These are phyloP conservation scores for Alternaria novae-zelandiae DNA, from an alignment of 2,329 filamentous ascomycete species.

Conservation along the genomic window DNA sequence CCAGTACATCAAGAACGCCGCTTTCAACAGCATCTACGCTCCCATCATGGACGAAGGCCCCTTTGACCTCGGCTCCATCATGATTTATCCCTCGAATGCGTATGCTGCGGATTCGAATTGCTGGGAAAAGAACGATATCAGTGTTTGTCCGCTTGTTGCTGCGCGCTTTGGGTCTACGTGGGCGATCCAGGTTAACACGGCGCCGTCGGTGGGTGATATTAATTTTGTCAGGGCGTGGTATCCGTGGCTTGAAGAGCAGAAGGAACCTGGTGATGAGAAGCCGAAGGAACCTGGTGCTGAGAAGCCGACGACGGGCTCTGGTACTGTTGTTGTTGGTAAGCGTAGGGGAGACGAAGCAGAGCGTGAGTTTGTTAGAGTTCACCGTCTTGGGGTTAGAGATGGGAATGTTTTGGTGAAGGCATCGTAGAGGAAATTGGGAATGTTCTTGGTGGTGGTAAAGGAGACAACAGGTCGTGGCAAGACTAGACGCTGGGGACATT, in stretches of 20 bases:
- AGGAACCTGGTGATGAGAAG: neutral
- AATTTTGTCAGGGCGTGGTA: slow-evolving; percentile 4
- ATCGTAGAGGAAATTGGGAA: neutral
- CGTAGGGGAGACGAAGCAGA: neutral
- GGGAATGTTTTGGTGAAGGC: neutral
- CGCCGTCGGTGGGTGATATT: slow-evolving; percentile 1
- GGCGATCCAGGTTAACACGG: neutral
- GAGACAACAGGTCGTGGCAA: neutral
- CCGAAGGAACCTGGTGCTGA: neutral
- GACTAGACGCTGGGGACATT: neutral
- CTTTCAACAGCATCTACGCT: neutral
- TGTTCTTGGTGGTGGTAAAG: neutral
- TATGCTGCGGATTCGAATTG: neutral
- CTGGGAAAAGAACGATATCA: neutral
- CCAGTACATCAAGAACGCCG: neutral
- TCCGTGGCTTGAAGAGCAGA: neutral
- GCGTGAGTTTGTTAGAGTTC: neutral
- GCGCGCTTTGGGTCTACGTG: neutral
- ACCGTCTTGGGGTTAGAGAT: neutral
- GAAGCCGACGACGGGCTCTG: neutral
- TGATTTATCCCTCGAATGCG: slow-evolving; percentile 5
- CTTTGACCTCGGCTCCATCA: slow-evolving; percentile 4
- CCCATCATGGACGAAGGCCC: neutral
- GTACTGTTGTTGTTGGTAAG: neutral
- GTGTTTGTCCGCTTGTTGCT: neutral